Base-by-base conservation (phyloP, 805 yeast genomes). In the Starmerella davenportii region DNA sequence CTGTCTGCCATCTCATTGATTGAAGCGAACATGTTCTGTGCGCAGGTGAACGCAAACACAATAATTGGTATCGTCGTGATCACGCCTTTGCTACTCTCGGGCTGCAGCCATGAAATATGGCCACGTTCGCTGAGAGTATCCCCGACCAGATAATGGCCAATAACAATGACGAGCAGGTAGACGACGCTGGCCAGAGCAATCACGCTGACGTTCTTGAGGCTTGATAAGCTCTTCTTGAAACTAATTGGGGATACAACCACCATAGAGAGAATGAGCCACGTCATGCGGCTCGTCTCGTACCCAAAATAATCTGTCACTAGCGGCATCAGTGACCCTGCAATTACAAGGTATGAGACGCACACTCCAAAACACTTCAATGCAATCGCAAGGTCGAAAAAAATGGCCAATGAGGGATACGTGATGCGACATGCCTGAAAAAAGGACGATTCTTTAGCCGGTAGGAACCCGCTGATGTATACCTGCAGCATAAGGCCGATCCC, bases 41-140 rank as follows among this genome's bases (percentile, higher is more conserved):
- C 95, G 51, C 95, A 90, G 0, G 96, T 87, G 58, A 74, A 87
- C 0, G 95, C 94, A 63, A 87, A 85, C 13, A 87, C 87, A 48
- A 84, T 75, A 45, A 85, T 79, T n/a, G 95, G 92, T 54, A 85
- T 72, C 9, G 90, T 73, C 19, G 78, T 66, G 16, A 85, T 64
- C n/a, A 73, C 61, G 14, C 65, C 53, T 7, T 48, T 30, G 7
- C 51, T 7, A 4, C 67, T 56, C 20, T 53, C 50, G 1, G 82
- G 81, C 24, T 56, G 52, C 43, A 72, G 43, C 47, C 64, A 40
- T 41, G 68, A 52, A 37, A 79, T 56, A 0, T 60, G 61, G 1
- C 84, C 85, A 38, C 62, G 64, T 13, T 61, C 45, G 48, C 49
- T 58, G 1, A 66, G 59, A 15, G 74, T 66, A 48, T 77, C 84